phyloP scores from a whole-genome alignment of 2,329 filamentous ascomycete species.

The Penicillium sp. region DNA sequence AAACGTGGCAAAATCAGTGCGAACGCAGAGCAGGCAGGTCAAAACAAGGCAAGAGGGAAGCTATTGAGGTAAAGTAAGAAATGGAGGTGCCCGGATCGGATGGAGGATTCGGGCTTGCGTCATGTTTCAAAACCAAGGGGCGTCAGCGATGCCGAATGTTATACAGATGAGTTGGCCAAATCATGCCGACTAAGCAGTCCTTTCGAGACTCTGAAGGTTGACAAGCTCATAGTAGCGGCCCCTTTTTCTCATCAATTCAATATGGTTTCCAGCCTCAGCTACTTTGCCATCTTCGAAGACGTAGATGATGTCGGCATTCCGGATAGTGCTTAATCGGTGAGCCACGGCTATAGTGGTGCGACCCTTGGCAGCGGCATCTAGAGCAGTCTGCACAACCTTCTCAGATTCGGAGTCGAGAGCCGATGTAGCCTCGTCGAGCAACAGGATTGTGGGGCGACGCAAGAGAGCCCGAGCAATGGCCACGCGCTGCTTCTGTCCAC shows the following conservation, averaged over 20 bases:
- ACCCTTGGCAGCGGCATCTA: constrained; percentile 80
- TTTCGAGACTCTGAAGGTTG: constrained; percentile 75
- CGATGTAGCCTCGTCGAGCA: constrained; percentile 74
- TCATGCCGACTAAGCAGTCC: constrained; percentile 38
- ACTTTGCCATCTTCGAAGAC: constrained; percentile 91
- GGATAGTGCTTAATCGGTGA: constrained; percentile 87
- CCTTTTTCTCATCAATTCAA: constrained; percentile 67
- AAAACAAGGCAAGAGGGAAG: neutral
- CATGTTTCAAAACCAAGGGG: neutral
- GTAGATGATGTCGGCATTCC: constrained; percentile 91
- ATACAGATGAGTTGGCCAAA: neutral
- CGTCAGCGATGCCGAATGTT: neutral
- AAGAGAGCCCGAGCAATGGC: constrained; percentile 90
- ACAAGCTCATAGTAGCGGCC: constrained; percentile 78
- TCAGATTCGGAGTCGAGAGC: constrained; percentile 53
- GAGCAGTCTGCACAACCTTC: constrained; percentile 63
- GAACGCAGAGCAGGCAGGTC: neutral
- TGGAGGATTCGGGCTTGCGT: neutral
- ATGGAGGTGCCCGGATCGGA: too few species aligned
- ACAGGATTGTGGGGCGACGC: constrained; percentile 82
- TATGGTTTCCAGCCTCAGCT: constrained; percentile 80
- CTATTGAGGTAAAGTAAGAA: neutral
- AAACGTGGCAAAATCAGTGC: neutral
- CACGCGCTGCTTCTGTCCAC: constrained; percentile 92
- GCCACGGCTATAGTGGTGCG: constrained; percentile 93